phyloP scores from a whole-genome alignment of 805 yeast species.

The Candida pini region DNA sequence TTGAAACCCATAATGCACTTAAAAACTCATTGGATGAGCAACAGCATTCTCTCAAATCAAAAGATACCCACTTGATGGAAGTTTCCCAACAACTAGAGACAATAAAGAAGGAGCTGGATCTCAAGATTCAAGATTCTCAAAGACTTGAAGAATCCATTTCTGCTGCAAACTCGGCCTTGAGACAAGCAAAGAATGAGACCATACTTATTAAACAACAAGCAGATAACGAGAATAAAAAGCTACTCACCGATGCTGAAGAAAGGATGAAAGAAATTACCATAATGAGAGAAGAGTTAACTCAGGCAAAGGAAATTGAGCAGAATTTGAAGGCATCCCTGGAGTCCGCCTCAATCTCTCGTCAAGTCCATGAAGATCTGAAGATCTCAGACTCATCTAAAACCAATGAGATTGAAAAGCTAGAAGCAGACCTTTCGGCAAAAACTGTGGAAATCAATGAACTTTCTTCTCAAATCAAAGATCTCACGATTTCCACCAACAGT shows the following conservation, averaged over 20 bases:
- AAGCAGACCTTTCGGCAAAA: background rate
- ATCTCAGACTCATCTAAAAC: background rate
- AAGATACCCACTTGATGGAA: too few relatives aligned
- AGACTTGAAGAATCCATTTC: background rate
- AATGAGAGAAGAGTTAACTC: background rate
- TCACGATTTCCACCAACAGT: background rate
- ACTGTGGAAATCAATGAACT: slow-evolving; percentile 5
- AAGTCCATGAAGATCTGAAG: background rate
- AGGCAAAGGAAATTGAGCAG: background rate
- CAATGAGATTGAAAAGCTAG: background rate
- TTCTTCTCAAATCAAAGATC: slow-evolving; percentile 19
- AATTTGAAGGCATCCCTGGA: background rate
- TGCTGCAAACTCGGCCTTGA: background rate
- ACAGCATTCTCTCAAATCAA: background rate
- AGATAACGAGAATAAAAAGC: background rate
- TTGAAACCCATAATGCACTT: slow-evolving; percentile 10
- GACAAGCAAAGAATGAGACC: background rate
- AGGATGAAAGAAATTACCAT: background rate
- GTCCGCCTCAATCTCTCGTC: background rate
- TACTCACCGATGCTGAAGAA: background rate
- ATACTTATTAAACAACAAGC: background rate
- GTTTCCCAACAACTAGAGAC: too few relatives aligned
- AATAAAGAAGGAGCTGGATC: background rate
- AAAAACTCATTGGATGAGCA: slow-evolving; percentile 1
- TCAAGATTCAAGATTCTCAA: too few relatives aligned